These are phyloP conservation scores for Pichia cactophila DNA, from an alignment of 1,139 yeast genomes.

Conservation along the genomic window DNA sequence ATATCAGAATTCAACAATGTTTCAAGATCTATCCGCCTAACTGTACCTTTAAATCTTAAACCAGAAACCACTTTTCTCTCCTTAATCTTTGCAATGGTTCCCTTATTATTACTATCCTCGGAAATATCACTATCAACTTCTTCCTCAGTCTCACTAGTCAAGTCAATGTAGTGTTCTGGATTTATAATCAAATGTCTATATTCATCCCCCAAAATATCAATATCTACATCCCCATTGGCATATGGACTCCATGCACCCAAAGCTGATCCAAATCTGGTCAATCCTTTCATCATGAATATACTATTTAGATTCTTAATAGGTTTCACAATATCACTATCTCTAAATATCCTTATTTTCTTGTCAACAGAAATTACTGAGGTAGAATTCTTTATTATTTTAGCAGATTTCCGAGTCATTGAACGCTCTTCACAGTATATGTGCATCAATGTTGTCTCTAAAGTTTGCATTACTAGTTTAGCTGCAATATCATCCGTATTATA, in stretches of 20 bases:
- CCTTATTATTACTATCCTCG: not conserved
- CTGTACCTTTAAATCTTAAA: conserved; percentile 51
- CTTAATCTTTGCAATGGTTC: not conserved
- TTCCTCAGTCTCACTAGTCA: conserved; percentile 8
- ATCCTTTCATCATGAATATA: conserved; percentile 51
- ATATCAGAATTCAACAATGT: conserved; percentile 29
- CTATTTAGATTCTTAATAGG: conserved; percentile 50
- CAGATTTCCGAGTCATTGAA: conserved; percentile 23
- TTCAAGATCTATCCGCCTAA: conserved; percentile 26
- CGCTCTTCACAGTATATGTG: conserved; percentile 29
- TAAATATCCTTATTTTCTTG: conserved; percentile 4
- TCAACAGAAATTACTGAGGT: not conserved
- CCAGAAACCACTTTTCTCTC: conserved; percentile 37
- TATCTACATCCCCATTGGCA: conserved; percentile 58
- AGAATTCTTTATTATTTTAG: not conserved
- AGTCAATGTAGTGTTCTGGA: conserved; percentile 18
- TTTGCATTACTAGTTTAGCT: conserved; percentile 49
- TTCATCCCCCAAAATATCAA: conserved; percentile 45
- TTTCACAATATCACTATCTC: conserved; percentile 8
- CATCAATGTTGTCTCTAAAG: conserved; percentile 46
- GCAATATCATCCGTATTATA: conserved; percentile 39
- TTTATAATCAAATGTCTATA: conserved; percentile 23
- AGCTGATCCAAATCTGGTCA: conserved; percentile 50
- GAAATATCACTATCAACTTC: not conserved
- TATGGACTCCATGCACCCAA: conserved; percentile 66